These are phyloP conservation scores for Nakaseomyces kungkrabaensis DNA, from an alignment of 1,139 yeast genomes.

Conservation along the genomic window DNA sequence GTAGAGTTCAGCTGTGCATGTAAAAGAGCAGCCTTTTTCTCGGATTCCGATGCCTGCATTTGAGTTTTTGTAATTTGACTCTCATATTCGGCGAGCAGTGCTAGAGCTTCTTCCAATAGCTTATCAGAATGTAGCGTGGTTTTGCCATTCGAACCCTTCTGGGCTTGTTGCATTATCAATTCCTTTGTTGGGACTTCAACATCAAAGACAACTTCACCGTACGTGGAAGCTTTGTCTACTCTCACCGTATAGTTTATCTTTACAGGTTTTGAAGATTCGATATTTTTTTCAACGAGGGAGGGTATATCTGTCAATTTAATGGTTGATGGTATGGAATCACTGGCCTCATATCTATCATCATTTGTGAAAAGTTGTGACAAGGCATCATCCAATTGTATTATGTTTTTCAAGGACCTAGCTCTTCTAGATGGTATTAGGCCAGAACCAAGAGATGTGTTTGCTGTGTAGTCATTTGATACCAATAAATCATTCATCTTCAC, in stretches of 20 bases:
- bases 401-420: neutral
- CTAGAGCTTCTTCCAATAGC: neutral
- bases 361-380: neutral
- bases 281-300: conserved; percentile 34
- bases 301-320: conserved; percentile 3
- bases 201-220: conserved; percentile 71
- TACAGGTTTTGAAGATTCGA: conserved; percentile 64
- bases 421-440: neutral
- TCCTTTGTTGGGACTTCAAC: conserved; percentile 35
- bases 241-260: conserved; percentile 57
- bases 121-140: neutral
- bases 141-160: neutral
- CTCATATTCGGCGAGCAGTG: neutral
- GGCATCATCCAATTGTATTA: neutral
- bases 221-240: conserved; percentile 60
- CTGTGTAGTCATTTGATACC: neutral
- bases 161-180: neutral
- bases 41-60: neutral
- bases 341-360: neutral
- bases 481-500: conserved; percentile 17
- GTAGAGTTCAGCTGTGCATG: conserved; percentile 40
- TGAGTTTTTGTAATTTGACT: conserved; percentile 30
- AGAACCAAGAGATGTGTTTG: neutral
- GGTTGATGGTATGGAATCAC: conserved; percentile 14
- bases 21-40: conserved; percentile 3